phyloP scores from a whole-genome alignment of 2,329 filamentous ascomycete species.

The Ustulina deusta region DNA sequence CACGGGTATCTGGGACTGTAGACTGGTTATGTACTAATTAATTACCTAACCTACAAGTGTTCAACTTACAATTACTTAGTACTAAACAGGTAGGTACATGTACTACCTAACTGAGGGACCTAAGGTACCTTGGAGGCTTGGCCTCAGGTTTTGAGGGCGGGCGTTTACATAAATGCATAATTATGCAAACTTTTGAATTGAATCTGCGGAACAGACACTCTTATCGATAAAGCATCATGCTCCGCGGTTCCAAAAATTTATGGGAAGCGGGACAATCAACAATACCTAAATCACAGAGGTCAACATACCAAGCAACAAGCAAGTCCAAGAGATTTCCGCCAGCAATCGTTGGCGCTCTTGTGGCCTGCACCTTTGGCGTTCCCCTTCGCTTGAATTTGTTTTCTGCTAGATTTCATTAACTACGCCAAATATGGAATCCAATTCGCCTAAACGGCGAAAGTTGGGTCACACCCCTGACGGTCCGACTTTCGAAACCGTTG shows the following conservation, averaged over 20 bases:
- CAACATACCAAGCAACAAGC: constrained; percentile 8
- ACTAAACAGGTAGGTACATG: too few species aligned
- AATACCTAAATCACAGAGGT: too few species aligned
- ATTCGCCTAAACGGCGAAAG: constrained; percentile 62
- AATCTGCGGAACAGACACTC: too few species aligned
- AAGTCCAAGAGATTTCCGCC: neutral
- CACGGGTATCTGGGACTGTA: too few species aligned
- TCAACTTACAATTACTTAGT: too few species aligned
- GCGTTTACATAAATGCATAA: neutral
- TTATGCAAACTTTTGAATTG: neutral
- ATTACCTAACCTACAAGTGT: too few species aligned
- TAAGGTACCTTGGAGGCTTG: too few species aligned
- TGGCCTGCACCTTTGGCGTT: neutral
- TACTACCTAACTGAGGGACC: too few species aligned
- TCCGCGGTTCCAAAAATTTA: constrained; percentile 40
- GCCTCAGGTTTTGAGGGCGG: too few species aligned
- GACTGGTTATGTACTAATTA: too few species aligned
- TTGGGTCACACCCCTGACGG: constrained; percentile 55
- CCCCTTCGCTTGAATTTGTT: neutral
- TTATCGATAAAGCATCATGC: constrained; percentile 39
- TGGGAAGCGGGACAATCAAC: constrained; percentile 37
- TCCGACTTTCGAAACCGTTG: constrained; percentile 56
- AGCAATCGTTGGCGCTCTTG: constrained; percentile 11
- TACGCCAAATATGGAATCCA: constrained; percentile 57
- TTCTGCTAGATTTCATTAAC: neutral